Evolutionary conservation across 257 asterid species (phyloP).

Genomic region (Haberlea rhodopensis): DNA sequence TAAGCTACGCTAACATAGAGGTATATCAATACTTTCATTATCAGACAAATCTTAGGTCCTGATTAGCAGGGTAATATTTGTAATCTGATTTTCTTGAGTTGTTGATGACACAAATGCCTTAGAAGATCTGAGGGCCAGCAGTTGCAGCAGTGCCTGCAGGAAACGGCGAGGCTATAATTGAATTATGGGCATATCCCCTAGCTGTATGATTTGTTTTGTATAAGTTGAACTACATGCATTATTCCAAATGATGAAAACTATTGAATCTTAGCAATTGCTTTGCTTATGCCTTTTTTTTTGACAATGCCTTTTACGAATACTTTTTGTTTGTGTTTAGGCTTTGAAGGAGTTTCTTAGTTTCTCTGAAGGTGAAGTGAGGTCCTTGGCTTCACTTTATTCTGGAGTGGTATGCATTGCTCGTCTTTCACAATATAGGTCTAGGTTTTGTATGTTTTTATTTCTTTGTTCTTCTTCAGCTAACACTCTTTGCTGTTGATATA

Average conservation of each 20-base stretch:
- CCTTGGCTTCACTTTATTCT: slow-evolving; percentile 82
- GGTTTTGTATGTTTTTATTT: not conserved
- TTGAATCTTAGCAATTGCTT: not conserved
- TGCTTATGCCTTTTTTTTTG: slow-evolving; percentile 1
- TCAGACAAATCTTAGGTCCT: not conserved
- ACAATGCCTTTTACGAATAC: slow-evolving; percentile 17
- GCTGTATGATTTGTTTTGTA: not conserved
- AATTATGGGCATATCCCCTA: not conserved
- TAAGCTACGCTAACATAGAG: not conserved
- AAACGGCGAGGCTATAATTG: not conserved
- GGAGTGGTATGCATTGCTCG: slow-evolving; percentile 64
- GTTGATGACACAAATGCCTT: not conserved
- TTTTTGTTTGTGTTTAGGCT: slow-evolving; percentile 43
- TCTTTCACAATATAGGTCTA: slow-evolving; percentile 18
- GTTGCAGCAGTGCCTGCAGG: not conserved
- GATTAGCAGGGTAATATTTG: not conserved
- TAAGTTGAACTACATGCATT: slow-evolving; percentile 1
- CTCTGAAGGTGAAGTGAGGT: slow-evolving; percentile 92
- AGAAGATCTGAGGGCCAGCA: slow-evolving; percentile 10
- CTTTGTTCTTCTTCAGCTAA: not conserved
- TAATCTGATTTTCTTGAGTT: not conserved
- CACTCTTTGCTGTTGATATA: slow-evolving; percentile 15
- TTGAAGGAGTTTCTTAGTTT: slow-evolving; percentile 75
- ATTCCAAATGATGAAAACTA: slow-evolving; percentile 1
- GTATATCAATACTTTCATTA: no score